Percentiles rank a stretch among this genome's conserved stretches.
phyloP scores from a whole-genome alignment of 2,329 filamentous ascomycete species.

The Plenodomus tracheiphilus region DNA sequence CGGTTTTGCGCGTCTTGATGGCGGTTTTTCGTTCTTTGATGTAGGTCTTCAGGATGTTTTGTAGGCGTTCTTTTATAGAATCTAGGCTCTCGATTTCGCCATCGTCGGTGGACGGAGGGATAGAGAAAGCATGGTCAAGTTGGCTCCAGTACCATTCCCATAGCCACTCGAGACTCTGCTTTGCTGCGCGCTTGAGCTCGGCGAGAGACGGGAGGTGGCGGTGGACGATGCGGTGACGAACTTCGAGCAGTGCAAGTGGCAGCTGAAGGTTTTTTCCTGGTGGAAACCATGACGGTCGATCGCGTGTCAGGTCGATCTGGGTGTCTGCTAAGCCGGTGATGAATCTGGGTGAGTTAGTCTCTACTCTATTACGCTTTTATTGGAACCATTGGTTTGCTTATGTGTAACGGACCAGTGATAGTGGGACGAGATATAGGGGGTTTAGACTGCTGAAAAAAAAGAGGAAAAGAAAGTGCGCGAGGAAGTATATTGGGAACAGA shows the following conservation, averaged over 20 bases:
- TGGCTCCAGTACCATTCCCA: slow-evolving; percentile 84
- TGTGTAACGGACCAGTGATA: background rate
- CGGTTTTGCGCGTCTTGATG: slow-evolving; percentile 25
- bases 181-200: slow-evolving; percentile 70
- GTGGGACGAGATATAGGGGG: background rate
- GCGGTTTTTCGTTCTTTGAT: slow-evolving; percentile 36
- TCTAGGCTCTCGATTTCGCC: slow-evolving; percentile 7
- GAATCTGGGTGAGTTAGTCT: slow-evolving; percentile 57
- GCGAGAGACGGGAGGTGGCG: slow-evolving; percentile 79
- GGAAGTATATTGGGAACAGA: background rate
- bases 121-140: slow-evolving; percentile 45
- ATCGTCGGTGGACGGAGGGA: background rate
- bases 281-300: slow-evolving; percentile 31
- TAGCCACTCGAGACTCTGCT: slow-evolving; percentile 77
- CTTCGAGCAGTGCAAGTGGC: slow-evolving; percentile 78
- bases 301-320: slow-evolving; percentile 43
- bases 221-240: slow-evolving; percentile 88
- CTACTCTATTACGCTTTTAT: background rate
- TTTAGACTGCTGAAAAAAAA: background rate
- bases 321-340: slow-evolving; percentile 79
- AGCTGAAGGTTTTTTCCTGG: slow-evolving; percentile 25
- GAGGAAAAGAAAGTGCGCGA: background rate
- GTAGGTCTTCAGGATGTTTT: slow-evolving; percentile 40
- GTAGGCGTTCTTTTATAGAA: slow-evolving; percentile 24
- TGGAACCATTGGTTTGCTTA: background rate